phyloP scores from a whole-genome alignment of 139 green algal genomes.

The Chlamydomonas sphaeroides region DNA sequence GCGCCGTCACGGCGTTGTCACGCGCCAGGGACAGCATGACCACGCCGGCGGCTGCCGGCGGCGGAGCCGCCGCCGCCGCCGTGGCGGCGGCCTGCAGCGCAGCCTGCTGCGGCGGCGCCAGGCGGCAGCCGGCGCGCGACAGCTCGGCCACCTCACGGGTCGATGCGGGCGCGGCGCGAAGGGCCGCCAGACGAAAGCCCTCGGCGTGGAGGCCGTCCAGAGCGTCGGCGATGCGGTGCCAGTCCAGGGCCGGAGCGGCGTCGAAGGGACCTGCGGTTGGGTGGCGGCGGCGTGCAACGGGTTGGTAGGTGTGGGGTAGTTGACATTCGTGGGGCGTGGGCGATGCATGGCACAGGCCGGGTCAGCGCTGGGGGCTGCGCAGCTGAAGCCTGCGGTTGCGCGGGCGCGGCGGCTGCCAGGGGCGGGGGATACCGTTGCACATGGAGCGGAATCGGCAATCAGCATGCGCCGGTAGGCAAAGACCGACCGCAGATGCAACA shows the following conservation, averaged over 20 bases:
- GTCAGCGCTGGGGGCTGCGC: no score
- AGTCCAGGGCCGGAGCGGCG: slow-evolving; percentile 20
- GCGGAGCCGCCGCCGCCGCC: background rate
- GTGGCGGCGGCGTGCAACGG: no score
- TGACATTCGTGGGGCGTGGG: no score
- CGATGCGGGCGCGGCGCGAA: background rate
- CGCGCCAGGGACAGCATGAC: slow-evolving; percentile 13
- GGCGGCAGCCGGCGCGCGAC: background rate
- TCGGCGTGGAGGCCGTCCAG: slow-evolving; percentile 35
- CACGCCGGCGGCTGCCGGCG: background rate
- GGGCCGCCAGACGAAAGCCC: slow-evolving; percentile 25
- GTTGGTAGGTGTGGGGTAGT: no score
- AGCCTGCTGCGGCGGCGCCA: slow-evolving; percentile 11
- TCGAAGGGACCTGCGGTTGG: no score
- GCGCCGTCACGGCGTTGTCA: slow-evolving; percentile 28
- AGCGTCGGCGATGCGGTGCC: slow-evolving; percentile 7
- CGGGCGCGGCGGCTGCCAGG: no score
- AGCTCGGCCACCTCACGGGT: slow-evolving; percentile 11
- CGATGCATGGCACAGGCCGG: no score
- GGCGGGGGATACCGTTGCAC: no score
- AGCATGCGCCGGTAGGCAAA: no score
- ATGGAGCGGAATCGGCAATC: no score
- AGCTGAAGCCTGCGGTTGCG: no score
- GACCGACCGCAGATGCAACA: no score
- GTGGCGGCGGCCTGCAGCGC: background rate